A percentile compares a stretch with the other conserved stretches of the same genome.
Conservation (phyloP, 1,284 basidiomycete genomes). For the Marasmius tenuissimus region DNA sequence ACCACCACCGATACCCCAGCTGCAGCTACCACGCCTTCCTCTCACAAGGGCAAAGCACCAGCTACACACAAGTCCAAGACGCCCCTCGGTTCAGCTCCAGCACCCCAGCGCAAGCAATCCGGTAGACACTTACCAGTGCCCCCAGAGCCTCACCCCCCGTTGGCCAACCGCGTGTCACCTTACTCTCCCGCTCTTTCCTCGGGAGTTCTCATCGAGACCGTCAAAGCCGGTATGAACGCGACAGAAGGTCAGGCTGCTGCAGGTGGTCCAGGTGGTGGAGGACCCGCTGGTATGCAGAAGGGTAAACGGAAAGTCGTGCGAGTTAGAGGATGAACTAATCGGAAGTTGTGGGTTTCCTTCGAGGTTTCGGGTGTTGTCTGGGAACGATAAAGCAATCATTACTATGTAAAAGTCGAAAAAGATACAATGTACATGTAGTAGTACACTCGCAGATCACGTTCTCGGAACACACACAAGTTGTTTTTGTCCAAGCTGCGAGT, state of each 20-base stretch:
- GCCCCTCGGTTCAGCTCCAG: conserved; percentile 28
- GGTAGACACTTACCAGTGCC: conserved; percentile 39
- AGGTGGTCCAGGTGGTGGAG: conserved; percentile 32
- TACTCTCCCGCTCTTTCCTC: conserved; percentile 73
- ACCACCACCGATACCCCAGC: conserved; percentile 21
- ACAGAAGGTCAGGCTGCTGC: conserved; percentile 29
- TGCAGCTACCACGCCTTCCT: conserved; percentile 15
- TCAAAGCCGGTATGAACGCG: conserved; percentile 78
- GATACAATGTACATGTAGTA: neutral
- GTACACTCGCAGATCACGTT: neutral
- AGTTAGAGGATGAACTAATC: conserved; percentile 52
- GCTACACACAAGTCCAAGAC: conserved; percentile 35
- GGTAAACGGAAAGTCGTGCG: conserved; percentile 80
- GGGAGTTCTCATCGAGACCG: conserved; percentile 72
- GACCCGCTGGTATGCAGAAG: conserved; percentile 50
- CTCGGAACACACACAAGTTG: neutral
- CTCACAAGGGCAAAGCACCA: conserved; percentile 35
- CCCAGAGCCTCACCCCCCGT: conserved; percentile 54
- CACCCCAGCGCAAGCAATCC: conserved; percentile 7
- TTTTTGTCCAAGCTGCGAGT: neutral
- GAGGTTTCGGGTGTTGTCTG: neutral
- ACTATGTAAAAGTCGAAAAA: neutral
- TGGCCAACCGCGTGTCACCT: conserved; percentile 55
- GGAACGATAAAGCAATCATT: neutral
- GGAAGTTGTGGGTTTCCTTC: neutral